A percentile compares a stretch with the other conserved stretches of the same genome.
phyloP scores from a whole-genome alignment of 331 rosid species.

The Quercus phellos region DNA sequence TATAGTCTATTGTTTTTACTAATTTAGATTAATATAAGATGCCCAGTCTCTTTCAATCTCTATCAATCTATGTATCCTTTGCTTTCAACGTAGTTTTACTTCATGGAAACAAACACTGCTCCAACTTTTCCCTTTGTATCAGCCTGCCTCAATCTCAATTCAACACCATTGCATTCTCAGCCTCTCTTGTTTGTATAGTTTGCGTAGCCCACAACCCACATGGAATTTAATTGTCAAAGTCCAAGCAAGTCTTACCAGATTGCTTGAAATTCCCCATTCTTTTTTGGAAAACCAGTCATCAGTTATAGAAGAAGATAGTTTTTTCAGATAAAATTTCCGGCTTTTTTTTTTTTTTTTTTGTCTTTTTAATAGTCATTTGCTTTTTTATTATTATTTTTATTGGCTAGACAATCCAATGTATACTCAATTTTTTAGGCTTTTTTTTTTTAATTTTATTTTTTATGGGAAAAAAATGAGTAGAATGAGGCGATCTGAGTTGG shows the following conservation, averaged over 20 bases:
- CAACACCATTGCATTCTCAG: background rate
- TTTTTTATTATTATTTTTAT: background rate
- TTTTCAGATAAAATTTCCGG: background rate
- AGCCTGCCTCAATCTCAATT: background rate
- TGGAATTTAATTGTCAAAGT: background rate
- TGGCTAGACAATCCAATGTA: too few species aligned
- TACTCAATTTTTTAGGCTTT: too few species aligned
- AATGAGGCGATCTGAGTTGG: too few species aligned
- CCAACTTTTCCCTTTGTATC: background rate
- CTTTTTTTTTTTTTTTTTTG: too few species aligned
- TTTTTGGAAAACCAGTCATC: background rate
- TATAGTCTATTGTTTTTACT: conserved; percentile 14
- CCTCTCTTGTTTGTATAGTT: background rate
- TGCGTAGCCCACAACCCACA: background rate
- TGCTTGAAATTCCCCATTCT: background rate
- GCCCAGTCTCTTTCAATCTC: conserved; percentile 56
- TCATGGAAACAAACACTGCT: background rate
- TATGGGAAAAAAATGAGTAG: too few species aligned
- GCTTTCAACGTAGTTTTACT: conserved; percentile 38
- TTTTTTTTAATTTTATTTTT: too few species aligned
- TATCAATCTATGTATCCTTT: conserved; percentile 38
- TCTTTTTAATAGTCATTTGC: background rate
- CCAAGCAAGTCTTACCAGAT: background rate
- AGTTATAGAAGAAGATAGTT: background rate
- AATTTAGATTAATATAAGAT: conserved; percentile 37